Base-by-base conservation (phyloP, 2,329 filamentous ascomycete genomes). In the Alternaria longipes region DNA sequence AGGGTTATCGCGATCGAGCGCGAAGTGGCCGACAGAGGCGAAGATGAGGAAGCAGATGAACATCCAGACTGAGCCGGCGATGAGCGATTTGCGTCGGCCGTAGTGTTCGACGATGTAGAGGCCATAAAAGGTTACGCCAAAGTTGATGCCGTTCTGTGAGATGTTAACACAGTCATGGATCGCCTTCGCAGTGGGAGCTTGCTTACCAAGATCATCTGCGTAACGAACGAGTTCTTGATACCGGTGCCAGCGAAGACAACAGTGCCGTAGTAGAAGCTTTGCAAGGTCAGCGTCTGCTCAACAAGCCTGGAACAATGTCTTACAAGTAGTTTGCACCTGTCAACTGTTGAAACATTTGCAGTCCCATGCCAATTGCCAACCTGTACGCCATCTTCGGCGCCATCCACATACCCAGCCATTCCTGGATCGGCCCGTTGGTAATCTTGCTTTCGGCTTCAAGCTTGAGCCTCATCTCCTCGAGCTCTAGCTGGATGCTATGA, bases 301-400 rank as follows among this genome's bases (percentile, higher is more conserved):
- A 4, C 2, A 14, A 12, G 2, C 8, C 3, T n/a, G 12, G 14
- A 8, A 6, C 5, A 11, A 8, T 8, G 16, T 18, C 58, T 45
- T 40, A 60, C 57, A 66, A 65, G 78, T 87, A 90, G 14, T 69
- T 62, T 12, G 66, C 64, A 20, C 89, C 89, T 2, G 88, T 90
- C 7, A 91, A 80, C 73, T 91, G 89, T 75, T 91, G 88, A 14
- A 88, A 85, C 51, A 86, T 84, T 76, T 90, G 87, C 7, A 91
- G 82, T 9, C 81, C 75, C 49, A 90, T 85, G 20, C 89, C 89
- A 0, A 91, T 80, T 0, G 85, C 53, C 1, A 87, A 86, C 28
- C 89, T 83, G 74, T 90, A 87, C 5, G 86, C 70, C 83, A 91
- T 92, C 68, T 88, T 89, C 67, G 88, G 89, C 64, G 84, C 82